Percentiles rank a stretch among this genome's conserved stretches.
Evolutionary conservation across 768 basidiomycete species (phyloP).

Genomic region (Pisolithus marmoratus): DNA sequence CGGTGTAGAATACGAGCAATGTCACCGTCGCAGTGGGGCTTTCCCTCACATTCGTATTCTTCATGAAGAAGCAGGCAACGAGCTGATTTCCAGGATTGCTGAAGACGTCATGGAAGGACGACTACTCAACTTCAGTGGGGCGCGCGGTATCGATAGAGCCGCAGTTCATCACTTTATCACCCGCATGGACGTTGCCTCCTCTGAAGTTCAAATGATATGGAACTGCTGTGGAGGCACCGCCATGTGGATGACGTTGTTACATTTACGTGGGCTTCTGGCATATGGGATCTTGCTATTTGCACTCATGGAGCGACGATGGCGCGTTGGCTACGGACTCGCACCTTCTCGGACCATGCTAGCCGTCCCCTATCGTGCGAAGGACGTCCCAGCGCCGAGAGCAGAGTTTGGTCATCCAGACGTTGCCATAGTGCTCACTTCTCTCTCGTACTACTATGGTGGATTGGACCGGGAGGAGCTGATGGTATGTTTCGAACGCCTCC

Average conservation of each 20-base stretch:
- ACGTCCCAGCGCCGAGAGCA: conserved; percentile 31
- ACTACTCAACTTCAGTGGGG: conserved; percentile 14
- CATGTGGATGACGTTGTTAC: conserved; percentile 21
- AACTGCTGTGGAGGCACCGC: neutral
- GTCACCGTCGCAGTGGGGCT: conserved; percentile 4
- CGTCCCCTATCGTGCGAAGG: conserved; percentile 36
- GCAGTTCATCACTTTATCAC: conserved; percentile 22
- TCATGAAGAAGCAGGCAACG: conserved; percentile 5
- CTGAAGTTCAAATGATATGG: conserved; percentile 5
- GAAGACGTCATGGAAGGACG: conserved; percentile 11
- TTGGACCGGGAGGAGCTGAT: conserved; percentile 24
- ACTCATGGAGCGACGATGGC: conserved; percentile 31
- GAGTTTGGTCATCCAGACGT: conserved; percentile 38
- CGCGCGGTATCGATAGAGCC: neutral
- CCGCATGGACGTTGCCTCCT: neutral
- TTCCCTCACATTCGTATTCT: conserved; percentile 24
- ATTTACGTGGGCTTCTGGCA: conserved; percentile 32
- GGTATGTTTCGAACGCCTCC: conserved; percentile 23
- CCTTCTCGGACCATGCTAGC: conserved; percentile 29
- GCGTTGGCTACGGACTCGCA: conserved; percentile 36
- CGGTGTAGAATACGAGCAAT: conserved; percentile 14
- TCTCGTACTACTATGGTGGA: conserved; percentile 34
- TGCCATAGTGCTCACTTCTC: conserved; percentile 29
- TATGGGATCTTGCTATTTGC: conserved; percentile 26
- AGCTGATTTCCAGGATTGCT: conserved; percentile 11